Conservation (phyloP, 2,329 filamentous ascomycete species). For the Colletotrichum phormii region DNA sequence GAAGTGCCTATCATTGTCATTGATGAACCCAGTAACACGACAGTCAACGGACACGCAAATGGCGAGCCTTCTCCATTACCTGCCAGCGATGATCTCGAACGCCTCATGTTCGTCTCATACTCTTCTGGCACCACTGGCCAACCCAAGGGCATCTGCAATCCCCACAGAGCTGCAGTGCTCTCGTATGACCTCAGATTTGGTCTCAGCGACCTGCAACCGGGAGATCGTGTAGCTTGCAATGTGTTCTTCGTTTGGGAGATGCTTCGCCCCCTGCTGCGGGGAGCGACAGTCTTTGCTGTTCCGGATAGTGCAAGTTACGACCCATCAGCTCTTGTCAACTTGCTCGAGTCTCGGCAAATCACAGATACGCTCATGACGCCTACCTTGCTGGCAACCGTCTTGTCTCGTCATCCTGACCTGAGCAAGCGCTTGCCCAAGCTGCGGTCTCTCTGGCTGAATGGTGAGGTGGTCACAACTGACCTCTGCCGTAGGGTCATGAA, state of each 20-base stretch:
- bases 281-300: slow-evolving; percentile 80
- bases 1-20: slow-evolving; percentile 73
- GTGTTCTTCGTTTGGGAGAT: slow-evolving; percentile 92
- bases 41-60: slow-evolving; percentile 29
- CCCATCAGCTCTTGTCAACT: slow-evolving; percentile 77
- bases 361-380: slow-evolving; percentile 89
- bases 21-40: slow-evolving; percentile 57
- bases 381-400: slow-evolving; percentile 79
- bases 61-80: slow-evolving; percentile 60
- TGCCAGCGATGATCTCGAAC: slow-evolving; percentile 75
- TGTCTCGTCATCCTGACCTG: slow-evolving; percentile 76
- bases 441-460: slow-evolving; percentile 82
- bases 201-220: slow-evolving; percentile 75
- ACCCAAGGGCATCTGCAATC: slow-evolving; percentile 86
- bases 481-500: slow-evolving; percentile 76
- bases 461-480: slow-evolving; percentile 84
- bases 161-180: slow-evolving; percentile 77
- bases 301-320: slow-evolving; percentile 84
- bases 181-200: slow-evolving; percentile 81
- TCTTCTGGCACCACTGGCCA: slow-evolving; percentile 82
- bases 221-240: slow-evolving; percentile 87
- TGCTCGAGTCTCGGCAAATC: slow-evolving; percentile 73
- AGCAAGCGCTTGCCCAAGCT: slow-evolving; percentile 72
- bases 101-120: slow-evolving; percentile 84
- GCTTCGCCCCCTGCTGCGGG: slow-evolving; percentile 78